Conservation (phyloP, 2,329 filamentous ascomycete species). For the Nemania sp. region DNA sequence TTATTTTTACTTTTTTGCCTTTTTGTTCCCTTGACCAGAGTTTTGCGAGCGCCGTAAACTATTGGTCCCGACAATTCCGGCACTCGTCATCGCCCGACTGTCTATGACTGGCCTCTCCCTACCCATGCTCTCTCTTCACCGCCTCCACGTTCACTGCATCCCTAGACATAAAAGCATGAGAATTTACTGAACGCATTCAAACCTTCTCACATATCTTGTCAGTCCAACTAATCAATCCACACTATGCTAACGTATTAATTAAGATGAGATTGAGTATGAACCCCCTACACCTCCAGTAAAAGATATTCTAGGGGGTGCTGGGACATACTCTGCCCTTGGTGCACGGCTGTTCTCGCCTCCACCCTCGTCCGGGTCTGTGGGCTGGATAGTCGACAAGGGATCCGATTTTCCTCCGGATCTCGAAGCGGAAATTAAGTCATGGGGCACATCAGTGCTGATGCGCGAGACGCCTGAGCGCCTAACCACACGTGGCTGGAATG, state of each 20-base stretch:
- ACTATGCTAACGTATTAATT: conserved; percentile 22
- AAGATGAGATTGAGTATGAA: conserved; percentile 90
- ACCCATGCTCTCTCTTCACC: conserved; percentile 6
- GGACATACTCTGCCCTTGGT: conserved; percentile 82
- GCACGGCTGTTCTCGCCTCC: conserved; percentile 83
- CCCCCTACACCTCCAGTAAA: conserved; percentile 69
- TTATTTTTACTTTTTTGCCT: not conserved
- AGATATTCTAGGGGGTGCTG: conserved; percentile 85
- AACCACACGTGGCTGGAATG: conserved; percentile 92
- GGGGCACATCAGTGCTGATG: conserved; percentile 75
- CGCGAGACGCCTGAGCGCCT: conserved; percentile 67
- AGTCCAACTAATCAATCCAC: not conserved
- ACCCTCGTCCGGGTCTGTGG: conserved; percentile 67
- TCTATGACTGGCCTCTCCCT: not conserved
- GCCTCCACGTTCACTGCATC: not conserved
- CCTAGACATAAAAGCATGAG: not conserved
- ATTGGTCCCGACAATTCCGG: not conserved
- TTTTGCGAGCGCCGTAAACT: not conserved
- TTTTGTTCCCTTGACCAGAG: too few species aligned
- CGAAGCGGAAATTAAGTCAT: conserved; percentile 65
- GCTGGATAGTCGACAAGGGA: conserved; percentile 90
- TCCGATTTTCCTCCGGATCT: conserved; percentile 79
- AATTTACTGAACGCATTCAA: not conserved
- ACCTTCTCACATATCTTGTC: not conserved
- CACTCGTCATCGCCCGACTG: not conserved